These are phyloP conservation scores for Coniosporium tulheliwenetii DNA, from an alignment of 2,329 filamentous ascomycete genomes.

Conservation along the genomic window DNA sequence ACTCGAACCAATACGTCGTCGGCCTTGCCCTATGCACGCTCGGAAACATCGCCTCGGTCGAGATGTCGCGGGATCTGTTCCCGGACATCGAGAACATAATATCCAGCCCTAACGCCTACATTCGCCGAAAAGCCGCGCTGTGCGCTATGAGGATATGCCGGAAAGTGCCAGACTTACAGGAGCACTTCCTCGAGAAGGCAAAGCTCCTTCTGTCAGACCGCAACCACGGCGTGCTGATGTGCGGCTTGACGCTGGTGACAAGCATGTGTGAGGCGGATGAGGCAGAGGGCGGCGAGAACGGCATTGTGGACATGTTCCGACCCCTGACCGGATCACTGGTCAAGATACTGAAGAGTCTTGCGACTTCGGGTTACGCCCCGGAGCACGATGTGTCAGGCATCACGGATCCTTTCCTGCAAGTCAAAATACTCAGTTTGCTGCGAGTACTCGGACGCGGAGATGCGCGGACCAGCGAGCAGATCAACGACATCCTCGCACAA, in stretches of 20 bases:
- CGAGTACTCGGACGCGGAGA: constrained; percentile 80
- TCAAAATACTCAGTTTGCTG: constrained; percentile 81
- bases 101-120: constrained; percentile 93
- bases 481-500: constrained; percentile 95
- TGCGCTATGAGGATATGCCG: constrained; percentile 98
- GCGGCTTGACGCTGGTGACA: constrained; percentile 77
- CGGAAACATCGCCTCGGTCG: constrained; percentile 92
- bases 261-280: constrained; percentile 94
- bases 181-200: constrained; percentile 93
- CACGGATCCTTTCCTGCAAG: constrained; percentile 92
- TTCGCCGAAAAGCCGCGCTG: constrained; percentile 89
- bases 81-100: constrained; percentile 86
- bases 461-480: constrained; percentile 78
- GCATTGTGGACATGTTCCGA: constrained; percentile 80
- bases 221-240: constrained; percentile 90
- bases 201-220: constrained; percentile 76
- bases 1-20: constrained; percentile 97
- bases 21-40: constrained; percentile 91
- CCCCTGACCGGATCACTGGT: constrained; percentile 74
- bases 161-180: constrained; percentile 92
- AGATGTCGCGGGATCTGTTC: constrained; percentile 97
- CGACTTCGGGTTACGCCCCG: constrained; percentile 89
- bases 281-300: constrained; percentile 77
- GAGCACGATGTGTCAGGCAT: constrained; percentile 98
- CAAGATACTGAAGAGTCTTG: constrained; percentile 78